Percentiles rank a stretch among this genome's conserved stretches.
Conservation (phyloP, 1,284 basidiomycete species). For the Pulchroboletus neoregius region DNA sequence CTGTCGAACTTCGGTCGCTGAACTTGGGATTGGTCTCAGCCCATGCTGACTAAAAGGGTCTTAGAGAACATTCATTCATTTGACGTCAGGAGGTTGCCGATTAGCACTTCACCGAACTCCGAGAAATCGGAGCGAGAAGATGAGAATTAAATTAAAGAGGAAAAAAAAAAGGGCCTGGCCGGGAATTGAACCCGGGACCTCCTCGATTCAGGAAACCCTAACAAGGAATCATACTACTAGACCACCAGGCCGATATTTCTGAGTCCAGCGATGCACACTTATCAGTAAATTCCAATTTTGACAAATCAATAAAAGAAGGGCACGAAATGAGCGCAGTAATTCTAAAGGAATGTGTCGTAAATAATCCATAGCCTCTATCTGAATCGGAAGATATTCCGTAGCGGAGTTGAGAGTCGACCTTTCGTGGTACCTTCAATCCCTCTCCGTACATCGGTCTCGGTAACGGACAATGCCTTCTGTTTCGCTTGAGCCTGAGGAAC, state of each 20-base stretch:
- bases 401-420: constrained; percentile 43
- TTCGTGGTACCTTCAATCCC: constrained; percentile 31
- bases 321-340: not conserved
- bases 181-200: constrained; percentile 1
- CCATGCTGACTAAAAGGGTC: too few species aligned
- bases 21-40: too few species aligned
- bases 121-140: not conserved
- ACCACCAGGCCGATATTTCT: constrained; percentile 42
- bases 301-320: too few species aligned
- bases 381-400: constrained; percentile 48
- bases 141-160: not conserved
- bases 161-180: not conserved
- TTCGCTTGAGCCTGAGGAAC: constrained; percentile 11
- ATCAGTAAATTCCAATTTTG: not conserved
- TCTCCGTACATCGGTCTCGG: constrained; percentile 26
- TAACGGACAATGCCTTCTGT: constrained; percentile 16
- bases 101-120: not conserved
- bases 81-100: not conserved
- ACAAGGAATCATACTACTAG: constrained; percentile 59
- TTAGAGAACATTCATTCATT: not conserved
- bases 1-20: not conserved
- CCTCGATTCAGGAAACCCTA: constrained; percentile 33
- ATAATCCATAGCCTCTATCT: constrained; percentile 30
- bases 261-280: fast-evolving
- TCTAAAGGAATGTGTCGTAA: constrained; percentile 14